These are phyloP conservation scores for Penicillium decumbens DNA, from an alignment of 2,329 filamentous ascomycete genomes.

Conservation along the genomic window DNA sequence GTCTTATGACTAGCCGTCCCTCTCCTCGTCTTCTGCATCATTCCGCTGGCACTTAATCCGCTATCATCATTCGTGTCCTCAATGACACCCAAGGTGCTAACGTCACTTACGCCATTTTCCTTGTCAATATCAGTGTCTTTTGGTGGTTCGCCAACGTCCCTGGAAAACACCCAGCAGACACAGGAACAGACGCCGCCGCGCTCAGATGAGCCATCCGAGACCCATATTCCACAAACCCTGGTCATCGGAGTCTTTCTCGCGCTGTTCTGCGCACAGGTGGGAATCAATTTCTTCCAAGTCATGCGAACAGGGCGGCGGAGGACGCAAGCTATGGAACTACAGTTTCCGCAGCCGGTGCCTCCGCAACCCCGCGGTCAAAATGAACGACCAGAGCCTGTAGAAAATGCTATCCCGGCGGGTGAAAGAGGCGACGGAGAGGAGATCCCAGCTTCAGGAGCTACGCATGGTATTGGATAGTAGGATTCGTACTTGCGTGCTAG, in stretches of 20 bases:
- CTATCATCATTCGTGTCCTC: slow-evolving; percentile 19
- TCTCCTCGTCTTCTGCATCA: slow-evolving; percentile 32
- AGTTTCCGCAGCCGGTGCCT: slow-evolving; percentile 23
- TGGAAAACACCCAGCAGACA: slow-evolving; percentile 3
- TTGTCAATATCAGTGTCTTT: slow-evolving; percentile 38
- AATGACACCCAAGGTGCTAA: slow-evolving; percentile 26
- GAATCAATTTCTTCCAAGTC: slow-evolving; percentile 27
- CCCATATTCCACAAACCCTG: slow-evolving; percentile 31
- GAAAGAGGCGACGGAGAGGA: neutral
- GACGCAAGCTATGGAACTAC: slow-evolving; percentile 18
- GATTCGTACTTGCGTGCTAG: neutral
- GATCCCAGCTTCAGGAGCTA: neutral
- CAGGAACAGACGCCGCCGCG: neutral
- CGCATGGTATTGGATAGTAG: neutral
- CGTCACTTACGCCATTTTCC: slow-evolving; percentile 33
- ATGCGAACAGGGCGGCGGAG: slow-evolving; percentile 24
- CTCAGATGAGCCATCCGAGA: slow-evolving; percentile 11
- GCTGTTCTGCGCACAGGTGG: slow-evolving; percentile 30
- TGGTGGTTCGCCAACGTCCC: slow-evolving; percentile 16
- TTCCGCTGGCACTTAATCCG: slow-evolving; percentile 27
- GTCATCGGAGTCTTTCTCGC: slow-evolving; percentile 31
- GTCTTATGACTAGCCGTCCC: slow-evolving; percentile 45
- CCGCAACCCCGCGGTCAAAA: slow-evolving; percentile 9
- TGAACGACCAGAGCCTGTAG: neutral
- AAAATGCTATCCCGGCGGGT: neutral